Evolutionary conservation across 768 basidiomycete genomes (phyloP), one percentile per base, ranked within the genome.

Genomic region (Auriscalpium orientale): DNA sequence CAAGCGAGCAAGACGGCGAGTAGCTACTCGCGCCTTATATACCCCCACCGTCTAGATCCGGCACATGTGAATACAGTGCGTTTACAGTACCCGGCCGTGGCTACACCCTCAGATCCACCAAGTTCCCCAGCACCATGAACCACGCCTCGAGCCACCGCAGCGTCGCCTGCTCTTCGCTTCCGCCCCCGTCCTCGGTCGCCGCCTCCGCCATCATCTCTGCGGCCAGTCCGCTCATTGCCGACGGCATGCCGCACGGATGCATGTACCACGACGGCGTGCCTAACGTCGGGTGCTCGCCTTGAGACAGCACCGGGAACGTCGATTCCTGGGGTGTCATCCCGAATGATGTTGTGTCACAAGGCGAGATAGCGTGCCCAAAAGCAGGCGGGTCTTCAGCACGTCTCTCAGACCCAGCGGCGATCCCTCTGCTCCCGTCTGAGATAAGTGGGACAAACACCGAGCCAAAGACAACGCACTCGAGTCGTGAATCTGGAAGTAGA

Each of bases 251-350:
- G 67, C 93, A 95, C 10, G 93, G 93, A 67, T 95, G 93, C 40
- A 95, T 73, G 64, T 85, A 91, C 91, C 91, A 95, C 54, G 82
- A 84, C 9, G 85, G 84, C 2, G 73, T 81, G 20, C 83, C 85
- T 34, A 88, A 74, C 6, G 77, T 82, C 0, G 91, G 93, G 64
- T 95, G 93, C 56, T 95, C 93, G 9, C 89, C 89, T 63, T 91
- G 90, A 12, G 91, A 89, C 10, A 95, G 71, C 20, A 94, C 68
- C 10, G 93, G 89, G 63, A 92, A 87, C 6, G 80, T 68, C 1
- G 80, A 75, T 12, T 67, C 69, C 1, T 78, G 75, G 9, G 72
- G 68, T 21, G 77, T 77, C 44, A 89, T 68, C 18, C 80, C 82
- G 65, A 78, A 88, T 12, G 77, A 63, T 16, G 83, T 82, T 7